Base-by-base conservation (phyloP, 495 filamentous ascomycete species). In the Sphaerosporella brunnea region DNA sequence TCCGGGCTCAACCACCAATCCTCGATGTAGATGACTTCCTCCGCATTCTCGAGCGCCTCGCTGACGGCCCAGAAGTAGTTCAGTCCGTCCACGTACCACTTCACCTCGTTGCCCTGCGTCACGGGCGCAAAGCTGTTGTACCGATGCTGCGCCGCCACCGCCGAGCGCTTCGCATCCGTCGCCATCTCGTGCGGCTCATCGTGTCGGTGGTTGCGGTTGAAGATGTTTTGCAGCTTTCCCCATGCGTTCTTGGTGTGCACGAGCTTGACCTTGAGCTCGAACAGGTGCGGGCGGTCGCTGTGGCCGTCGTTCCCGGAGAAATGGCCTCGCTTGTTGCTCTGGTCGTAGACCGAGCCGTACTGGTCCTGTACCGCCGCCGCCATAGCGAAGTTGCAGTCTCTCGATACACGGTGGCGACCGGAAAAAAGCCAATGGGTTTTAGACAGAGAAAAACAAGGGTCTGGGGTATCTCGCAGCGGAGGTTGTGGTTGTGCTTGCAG, bases 1-100 rank as follows among this genome's bases (percentile, higher is more conserved):
- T 97, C 88, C 0, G 88, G 88, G 1, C 82, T 88, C 8, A 97
- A 65, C 88, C 90, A 97, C 88, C 88, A 97, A 61, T 95, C 90
- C 18, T 69, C 84, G 47, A 97, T 87, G 63, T 95, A 97, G 51
- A 97, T 93, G 9, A 80, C 79, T 64, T 97, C 90, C 50, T 81
- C 80, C 24, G 90, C 88, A 23, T 74, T 67, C 51, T 95, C 88
- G 19, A 95, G 68, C 0, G 88, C 87, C 2, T 77, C 75, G 0
- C 82, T 90, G 4, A 96, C 85, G 1, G 88, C 80, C 79, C 84
- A 93, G 58, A 86, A 84, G 62, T 96, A 96, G 63, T 96, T 82
- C 30, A 80, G 68, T 0, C 81, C 88, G 60, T 95, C 88, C 5
- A 94, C 82, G 68, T 95, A 96, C 87, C 87, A 95, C 67, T 96